Conservation (phyloP, 2,329 filamentous ascomycete species). For the Chaetothyriales sp. region DNA sequence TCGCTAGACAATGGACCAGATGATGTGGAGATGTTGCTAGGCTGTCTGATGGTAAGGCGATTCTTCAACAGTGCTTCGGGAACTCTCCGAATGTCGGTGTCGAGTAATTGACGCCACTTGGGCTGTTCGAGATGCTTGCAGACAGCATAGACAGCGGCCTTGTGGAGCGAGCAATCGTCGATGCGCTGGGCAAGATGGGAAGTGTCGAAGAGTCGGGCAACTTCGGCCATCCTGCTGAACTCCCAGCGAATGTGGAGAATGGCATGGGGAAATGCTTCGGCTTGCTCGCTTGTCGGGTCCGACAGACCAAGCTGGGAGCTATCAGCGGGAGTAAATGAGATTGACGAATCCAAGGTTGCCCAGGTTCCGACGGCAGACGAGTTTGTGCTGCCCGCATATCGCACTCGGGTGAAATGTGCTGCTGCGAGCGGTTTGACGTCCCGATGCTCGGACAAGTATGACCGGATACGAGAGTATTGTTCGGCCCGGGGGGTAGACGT, state of each 20-base stretch:
- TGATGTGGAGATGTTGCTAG: conserved; percentile 6
- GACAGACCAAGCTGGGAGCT: conserved; percentile 4
- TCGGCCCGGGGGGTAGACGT: conserved; percentile 1
- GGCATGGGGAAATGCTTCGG: conserved; percentile 35
- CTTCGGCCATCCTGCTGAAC: conserved; percentile 19
- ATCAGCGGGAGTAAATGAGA: conserved; percentile 24
- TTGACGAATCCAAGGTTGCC: conserved; percentile 36
- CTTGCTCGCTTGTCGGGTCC: conserved; percentile 18
- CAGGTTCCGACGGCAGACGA: conserved; percentile 30
- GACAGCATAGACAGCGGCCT: conserved; percentile 38
- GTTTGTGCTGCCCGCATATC: conserved; percentile 37
- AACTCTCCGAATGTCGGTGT: conserved; percentile 40
- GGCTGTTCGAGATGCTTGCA: conserved; percentile 34
- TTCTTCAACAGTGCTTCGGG: conserved; percentile 19
- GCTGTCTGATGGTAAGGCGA: neutral
- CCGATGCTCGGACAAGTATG: conserved; percentile 31
- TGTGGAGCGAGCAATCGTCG: conserved; percentile 40
- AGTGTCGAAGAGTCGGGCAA: conserved; percentile 17
- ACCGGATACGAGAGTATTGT: conserved; percentile 7
- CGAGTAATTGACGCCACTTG: conserved; percentile 35
- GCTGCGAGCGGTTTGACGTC: conserved; percentile 35
- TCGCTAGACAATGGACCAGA: conserved; percentile 21
- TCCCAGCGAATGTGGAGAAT: conserved; percentile 39
- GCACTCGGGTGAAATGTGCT: conserved; percentile 32
- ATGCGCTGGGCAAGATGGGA: conserved; percentile 30